A percentile compares a stretch with the other conserved stretches of the same genome.
phyloP scores from a whole-genome alignment of 2,329 filamentous ascomycete species.

The Zymoseptoria brevis region DNA sequence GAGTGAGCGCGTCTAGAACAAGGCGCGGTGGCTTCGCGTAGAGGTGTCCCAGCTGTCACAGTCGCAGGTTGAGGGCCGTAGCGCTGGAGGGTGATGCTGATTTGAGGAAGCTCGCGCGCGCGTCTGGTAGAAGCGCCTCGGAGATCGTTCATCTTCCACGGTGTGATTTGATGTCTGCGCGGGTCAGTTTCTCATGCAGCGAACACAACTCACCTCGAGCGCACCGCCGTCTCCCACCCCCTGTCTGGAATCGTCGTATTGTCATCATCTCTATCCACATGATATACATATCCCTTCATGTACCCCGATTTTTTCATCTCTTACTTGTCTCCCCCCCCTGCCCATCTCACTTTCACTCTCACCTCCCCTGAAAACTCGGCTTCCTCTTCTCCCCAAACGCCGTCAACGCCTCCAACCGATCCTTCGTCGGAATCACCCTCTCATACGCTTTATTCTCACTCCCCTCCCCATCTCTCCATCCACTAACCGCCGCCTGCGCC shows the following conservation, averaged over 20 bases:
- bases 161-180: background rate
- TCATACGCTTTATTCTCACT: conserved; percentile 86
- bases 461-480: conserved; percentile 56
- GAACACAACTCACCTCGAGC: background rate
- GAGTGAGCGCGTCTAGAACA: too few relatives aligned
- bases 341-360: conserved; percentile 9
- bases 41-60: too few relatives aligned
- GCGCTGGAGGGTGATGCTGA: too few relatives aligned
- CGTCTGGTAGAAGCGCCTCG: too few relatives aligned
- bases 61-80: too few relatives aligned
- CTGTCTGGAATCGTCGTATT: background rate
- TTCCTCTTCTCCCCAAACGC: conserved; percentile 75
- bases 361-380: conserved; percentile 57
- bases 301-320: background rate
- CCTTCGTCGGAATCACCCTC: conserved; percentile 71
- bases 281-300: background rate
- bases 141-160: background rate
- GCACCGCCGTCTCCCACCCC: background rate
- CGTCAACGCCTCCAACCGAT: conserved; percentile 76
- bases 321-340: background rate
- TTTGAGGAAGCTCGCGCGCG: too few relatives aligned
- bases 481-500: conserved; percentile 68
- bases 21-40: too few relatives aligned
- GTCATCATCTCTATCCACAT: background rate
- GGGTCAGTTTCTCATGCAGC: background rate